A percentile compares a stretch with the other conserved stretches of the same genome.
Evolutionary conservation across 2,329 filamentous ascomycete genomes (phyloP).

Genomic region (Pseudogymnoascus sp.): DNA sequence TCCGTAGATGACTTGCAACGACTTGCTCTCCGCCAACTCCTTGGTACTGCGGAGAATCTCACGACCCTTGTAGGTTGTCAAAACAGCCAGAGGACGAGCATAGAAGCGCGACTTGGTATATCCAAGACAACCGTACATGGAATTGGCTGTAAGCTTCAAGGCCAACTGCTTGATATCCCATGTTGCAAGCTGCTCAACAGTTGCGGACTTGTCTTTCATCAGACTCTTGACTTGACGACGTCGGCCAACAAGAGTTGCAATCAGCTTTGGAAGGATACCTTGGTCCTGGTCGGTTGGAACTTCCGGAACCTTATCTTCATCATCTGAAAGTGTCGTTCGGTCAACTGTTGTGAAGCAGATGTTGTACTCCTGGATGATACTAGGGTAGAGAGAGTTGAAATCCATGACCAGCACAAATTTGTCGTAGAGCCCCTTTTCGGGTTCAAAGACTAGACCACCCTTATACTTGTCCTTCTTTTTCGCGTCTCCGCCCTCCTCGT

Average conservation of each 20-base stretch:
- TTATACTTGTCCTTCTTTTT: slow-evolving; percentile 99
- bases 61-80: slow-evolving; percentile 94
- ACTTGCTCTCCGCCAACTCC: slow-evolving; percentile 83
- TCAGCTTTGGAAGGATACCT: slow-evolving; percentile 82
- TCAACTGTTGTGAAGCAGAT: slow-evolving; percentile 99
- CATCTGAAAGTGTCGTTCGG: slow-evolving; percentile 59
- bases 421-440: slow-evolving; percentile 94
- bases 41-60: slow-evolving; percentile 96
- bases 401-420: slow-evolving; percentile 99
- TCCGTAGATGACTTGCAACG: slow-evolving; percentile 93
- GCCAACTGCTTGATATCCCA: slow-evolving; percentile 99
- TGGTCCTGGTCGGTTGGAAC: slow-evolving; percentile 70
- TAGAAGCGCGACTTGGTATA: slow-evolving; percentile 98
- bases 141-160: slow-evolving; percentile 94
- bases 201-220: slow-evolving; percentile 91
- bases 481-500: slow-evolving; percentile 62
- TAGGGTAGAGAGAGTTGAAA: slow-evolving; percentile 98
- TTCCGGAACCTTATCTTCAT: slow-evolving; percentile 83
- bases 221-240: slow-evolving; percentile 88
- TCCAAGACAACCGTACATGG: slow-evolving; percentile 98
- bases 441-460: slow-evolving; percentile 95
- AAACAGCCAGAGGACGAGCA: slow-evolving; percentile 83
- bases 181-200: slow-evolving; percentile 75
- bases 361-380: slow-evolving; percentile 99
- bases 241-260: slow-evolving; percentile 81